Conservation (phyloP, 2,329 filamentous ascomycete species). For the Pseudogymnoascus sp. region DNA sequence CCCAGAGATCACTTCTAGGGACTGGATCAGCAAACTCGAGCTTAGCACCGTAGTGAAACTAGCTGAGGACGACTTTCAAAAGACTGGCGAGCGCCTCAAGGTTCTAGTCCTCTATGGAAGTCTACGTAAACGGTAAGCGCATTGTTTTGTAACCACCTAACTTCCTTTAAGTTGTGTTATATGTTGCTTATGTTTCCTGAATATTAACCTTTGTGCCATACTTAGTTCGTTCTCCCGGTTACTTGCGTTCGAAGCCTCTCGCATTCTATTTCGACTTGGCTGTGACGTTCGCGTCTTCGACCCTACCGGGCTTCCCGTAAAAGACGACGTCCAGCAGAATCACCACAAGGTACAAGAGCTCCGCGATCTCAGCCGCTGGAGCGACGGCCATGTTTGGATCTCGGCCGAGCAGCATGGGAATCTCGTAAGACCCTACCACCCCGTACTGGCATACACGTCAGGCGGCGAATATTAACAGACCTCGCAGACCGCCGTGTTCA, state of each 20-base stretch:
- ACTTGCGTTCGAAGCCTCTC: slow-evolving; percentile 50
- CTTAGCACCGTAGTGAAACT: slow-evolving; percentile 45
- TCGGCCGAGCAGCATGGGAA: slow-evolving; percentile 62
- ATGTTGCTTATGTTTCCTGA: background rate
- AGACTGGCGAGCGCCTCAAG: slow-evolving; percentile 35
- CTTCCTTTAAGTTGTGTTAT: background rate
- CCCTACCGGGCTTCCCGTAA: slow-evolving; percentile 52
- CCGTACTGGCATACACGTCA: slow-evolving; percentile 3
- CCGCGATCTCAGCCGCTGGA: slow-evolving; percentile 54
- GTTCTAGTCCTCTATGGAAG: slow-evolving; percentile 57
- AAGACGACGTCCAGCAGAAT: slow-evolving; percentile 50
- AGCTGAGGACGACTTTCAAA: slow-evolving; percentile 39
- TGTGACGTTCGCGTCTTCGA: slow-evolving; percentile 60
- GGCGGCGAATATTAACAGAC: slow-evolving; percentile 9
- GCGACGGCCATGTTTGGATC: slow-evolving; percentile 60
- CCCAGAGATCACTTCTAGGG: slow-evolving; percentile 30
- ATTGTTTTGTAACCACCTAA: background rate
- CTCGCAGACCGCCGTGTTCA: slow-evolving; percentile 54
- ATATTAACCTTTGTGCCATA: background rate
- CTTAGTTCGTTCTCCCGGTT: slow-evolving; percentile 52
- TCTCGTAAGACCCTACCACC: slow-evolving; percentile 37
- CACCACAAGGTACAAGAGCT: slow-evolving; percentile 59
- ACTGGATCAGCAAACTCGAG: slow-evolving; percentile 53
- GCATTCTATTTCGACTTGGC: slow-evolving; percentile 57
- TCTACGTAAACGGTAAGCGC: slow-evolving; percentile 36